Evolutionary conservation across 1,139 yeast genomes (phyloP), one percentile per base, ranked within the genome.

Genomic region (Diutina catenulata): DNA sequence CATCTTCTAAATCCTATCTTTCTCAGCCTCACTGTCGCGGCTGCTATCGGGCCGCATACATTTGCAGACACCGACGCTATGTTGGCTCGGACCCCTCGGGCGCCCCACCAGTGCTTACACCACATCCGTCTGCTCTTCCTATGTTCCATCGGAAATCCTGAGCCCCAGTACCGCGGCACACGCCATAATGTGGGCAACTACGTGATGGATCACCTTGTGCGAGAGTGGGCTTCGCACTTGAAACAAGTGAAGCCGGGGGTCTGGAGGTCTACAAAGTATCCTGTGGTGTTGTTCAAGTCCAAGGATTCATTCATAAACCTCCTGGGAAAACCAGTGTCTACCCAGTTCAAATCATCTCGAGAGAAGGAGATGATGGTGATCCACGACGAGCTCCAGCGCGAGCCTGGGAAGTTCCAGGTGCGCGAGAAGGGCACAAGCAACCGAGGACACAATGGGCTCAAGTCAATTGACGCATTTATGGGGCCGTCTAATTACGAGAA

Each of bases 401-500:
- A 70, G 1, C 46, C 78, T 4, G 95, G 95, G 0, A 68, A 71
- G 39, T 59, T 74, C 19, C 80, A 79, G 47, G 52, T 80, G 8
- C 61, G 83, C 39, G 62, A 57, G 26, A 75, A 70, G 16, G 70
- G 69, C 2, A 62, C 80, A 6, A 71, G 83, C 41, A 67, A 76
- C 9, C 58, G 86, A 41, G 95, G 95, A 0, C 95, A 86, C 49
- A 84, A 83, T 51, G 95, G 95, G 0, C 60, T 86, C 33, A 65
- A 70, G 45, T 72, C 80, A 28, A 68, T 83, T 14, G 68, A 68
- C 37, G 49, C 53, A 14, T 40, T 44, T 19, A 47, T 70, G 28
- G 69, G 70, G 13, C n/a, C 13, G 10, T 59, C 57, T 41, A 65
- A 67, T 2, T 76, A 74, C 46, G 63, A 69, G 10, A 69, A 79